Evolutionary conservation across 2,329 filamentous ascomycete genomes (phyloP).

Genomic region (Fusarium bulbicola): DNA sequence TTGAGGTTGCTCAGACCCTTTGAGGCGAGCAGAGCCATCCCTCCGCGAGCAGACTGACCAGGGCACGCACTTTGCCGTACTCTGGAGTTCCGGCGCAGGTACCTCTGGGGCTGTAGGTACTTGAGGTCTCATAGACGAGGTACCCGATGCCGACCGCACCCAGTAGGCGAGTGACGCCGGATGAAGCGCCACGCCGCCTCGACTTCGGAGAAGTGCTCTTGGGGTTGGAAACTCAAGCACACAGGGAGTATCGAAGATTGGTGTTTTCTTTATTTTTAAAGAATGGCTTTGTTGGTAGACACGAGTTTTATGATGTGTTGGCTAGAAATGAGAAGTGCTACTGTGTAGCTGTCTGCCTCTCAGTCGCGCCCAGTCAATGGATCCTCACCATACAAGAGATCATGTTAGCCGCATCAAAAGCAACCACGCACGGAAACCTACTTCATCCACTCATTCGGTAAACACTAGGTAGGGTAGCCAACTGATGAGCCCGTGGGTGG

Average conservation of each 20-base stretch:
- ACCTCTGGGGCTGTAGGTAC: constrained; percentile 23
- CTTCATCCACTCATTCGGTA: constrained; percentile 5
- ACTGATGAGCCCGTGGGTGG: not conserved
- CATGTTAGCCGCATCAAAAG: constrained; percentile 6
- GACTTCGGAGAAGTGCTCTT: constrained; percentile 12
- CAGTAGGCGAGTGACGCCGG: constrained; percentile 37
- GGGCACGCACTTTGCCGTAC: not conserved
- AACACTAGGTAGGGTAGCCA: not conserved
- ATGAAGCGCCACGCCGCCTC: constrained; percentile 43
- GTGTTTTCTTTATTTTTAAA: not conserved
- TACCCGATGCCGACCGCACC: constrained; percentile 8
- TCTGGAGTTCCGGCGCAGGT: constrained; percentile 12
- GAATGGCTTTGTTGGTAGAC: not conserved
- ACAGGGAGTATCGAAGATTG: not conserved
- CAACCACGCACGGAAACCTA: not conserved
- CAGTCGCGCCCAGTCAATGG: not conserved
- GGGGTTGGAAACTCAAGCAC: constrained; percentile 21
- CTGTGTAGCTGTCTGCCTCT: not conserved
- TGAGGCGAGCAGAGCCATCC: constrained; percentile 1
- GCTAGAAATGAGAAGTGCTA: not conserved
- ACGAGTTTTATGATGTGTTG: not conserved
- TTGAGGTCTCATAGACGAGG: constrained; percentile 7
- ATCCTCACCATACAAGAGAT: not conserved
- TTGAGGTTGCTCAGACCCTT: constrained; percentile 28
- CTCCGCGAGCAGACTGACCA: constrained; percentile 4